These are phyloP conservation scores for Symbiodinium natans DNA, from an alignment of 73 alveolate species.

Conservation along the genomic window DNA sequence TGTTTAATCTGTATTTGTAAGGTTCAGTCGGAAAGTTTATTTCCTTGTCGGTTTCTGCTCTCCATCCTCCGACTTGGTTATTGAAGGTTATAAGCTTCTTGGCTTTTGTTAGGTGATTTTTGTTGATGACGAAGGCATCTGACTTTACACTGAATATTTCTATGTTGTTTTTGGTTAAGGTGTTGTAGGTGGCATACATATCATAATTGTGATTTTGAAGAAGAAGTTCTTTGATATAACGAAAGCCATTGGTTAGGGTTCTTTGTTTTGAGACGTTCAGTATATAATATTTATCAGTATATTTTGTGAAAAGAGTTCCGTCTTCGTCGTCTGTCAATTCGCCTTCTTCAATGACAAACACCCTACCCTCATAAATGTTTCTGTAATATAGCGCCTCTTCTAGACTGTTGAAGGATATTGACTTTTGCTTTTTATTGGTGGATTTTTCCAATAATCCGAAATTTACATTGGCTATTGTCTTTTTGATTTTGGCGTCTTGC, in stretches of 20 bases:
- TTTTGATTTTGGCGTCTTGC: background rate
- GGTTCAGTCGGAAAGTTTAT: too few species aligned
- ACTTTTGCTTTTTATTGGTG: background rate
- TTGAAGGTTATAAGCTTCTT: too few species aligned
- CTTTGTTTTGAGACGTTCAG: too few species aligned
- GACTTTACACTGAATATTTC: too few species aligned
- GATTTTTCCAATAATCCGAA: background rate
- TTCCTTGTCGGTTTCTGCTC: too few species aligned
- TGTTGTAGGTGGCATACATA: conserved; percentile 15
- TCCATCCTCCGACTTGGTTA: too few species aligned
- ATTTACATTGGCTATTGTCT: too few species aligned
- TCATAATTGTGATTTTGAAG: conserved; percentile 3
- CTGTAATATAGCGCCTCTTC: background rate
- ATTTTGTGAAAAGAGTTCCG: background rate
- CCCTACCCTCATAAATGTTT: background rate
- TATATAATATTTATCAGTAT: too few species aligned
- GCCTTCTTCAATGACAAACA: background rate
- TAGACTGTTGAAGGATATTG: background rate
- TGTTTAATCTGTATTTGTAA: too few species aligned
- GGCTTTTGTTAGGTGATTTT: too few species aligned
- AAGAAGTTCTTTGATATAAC: background rate
- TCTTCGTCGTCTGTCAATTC: background rate
- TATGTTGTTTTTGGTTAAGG: background rate
- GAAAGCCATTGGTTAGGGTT: background rate
- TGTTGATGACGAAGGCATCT: too few species aligned